Conservation (phyloP, 2,329 filamentous ascomycete genomes). For the Penicillium frequentans region DNA sequence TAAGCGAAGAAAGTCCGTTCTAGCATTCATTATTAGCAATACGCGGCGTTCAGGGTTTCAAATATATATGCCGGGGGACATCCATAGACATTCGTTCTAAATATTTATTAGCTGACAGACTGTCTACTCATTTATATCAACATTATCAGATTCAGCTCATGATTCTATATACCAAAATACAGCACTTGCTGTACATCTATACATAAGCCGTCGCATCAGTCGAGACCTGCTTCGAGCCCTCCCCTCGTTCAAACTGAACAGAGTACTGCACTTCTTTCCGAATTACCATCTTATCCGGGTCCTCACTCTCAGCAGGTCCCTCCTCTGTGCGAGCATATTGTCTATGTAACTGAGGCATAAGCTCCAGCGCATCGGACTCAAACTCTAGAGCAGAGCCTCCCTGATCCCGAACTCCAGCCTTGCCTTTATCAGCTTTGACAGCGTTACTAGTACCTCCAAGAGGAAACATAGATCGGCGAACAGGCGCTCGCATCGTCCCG, state of each 20-base stretch:
- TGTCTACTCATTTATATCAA: neutral
- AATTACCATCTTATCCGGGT: conserved; percentile 31
- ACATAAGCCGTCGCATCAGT: conserved; percentile 19
- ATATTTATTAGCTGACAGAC: neutral
- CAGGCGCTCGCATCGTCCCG: neutral
- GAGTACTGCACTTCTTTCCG: conserved; percentile 35
- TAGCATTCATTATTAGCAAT: neutral
- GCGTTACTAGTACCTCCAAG: neutral
- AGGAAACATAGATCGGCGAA: conserved; percentile 16
- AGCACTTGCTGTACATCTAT: conserved; percentile 1
- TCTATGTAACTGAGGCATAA: conserved; percentile 12
- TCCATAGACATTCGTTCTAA: neutral
- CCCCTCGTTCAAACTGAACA: conserved; percentile 26
- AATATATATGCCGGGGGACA: neutral
- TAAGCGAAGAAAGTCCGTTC: neutral
- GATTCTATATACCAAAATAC: neutral
- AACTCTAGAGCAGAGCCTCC: neutral
- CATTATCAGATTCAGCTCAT: neutral
- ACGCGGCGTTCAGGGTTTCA: neutral
- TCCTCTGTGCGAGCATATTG: conserved; percentile 4
- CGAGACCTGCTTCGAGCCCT: conserved; percentile 6
- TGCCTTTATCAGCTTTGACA: neutral
- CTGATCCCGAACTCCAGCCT: neutral
- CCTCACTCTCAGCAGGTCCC: conserved; percentile 15
- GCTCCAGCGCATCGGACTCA: conserved; percentile 16